Percentiles rank a stretch among this genome's conserved stretches.
Conservation (phyloP, 1,284 basidiomycete genomes). For the Sanguinoderma infundibulare region DNA sequence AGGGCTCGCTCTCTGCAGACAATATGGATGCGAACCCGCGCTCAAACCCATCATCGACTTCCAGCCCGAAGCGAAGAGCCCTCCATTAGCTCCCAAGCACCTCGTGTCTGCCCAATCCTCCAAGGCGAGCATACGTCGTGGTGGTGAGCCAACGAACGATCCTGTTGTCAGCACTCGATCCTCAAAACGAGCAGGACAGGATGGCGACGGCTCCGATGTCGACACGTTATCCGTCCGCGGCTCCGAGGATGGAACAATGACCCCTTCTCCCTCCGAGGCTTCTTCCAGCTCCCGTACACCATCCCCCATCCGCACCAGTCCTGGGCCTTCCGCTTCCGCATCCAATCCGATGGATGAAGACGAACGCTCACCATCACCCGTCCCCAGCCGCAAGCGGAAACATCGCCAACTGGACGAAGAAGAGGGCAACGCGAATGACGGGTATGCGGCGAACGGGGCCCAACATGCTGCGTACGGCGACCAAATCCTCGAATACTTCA, state of each 20-base stretch:
- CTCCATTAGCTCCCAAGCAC: slow-evolving; percentile 97
- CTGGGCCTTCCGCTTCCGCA: slow-evolving; percentile 46
- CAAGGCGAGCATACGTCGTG: slow-evolving; percentile 55
- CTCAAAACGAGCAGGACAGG: slow-evolving; percentile 45
- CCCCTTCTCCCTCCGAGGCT: slow-evolving; percentile 82
- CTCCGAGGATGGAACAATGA: slow-evolving; percentile 85
- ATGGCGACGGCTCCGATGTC: slow-evolving; percentile 57
- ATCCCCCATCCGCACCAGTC: slow-evolving; percentile 73
- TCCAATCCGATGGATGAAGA: slow-evolving; percentile 45
- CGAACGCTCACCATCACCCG: slow-evolving; percentile 39
- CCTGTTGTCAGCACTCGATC: slow-evolving; percentile 59
- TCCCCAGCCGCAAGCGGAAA: slow-evolving; percentile 39
- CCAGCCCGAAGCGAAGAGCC: slow-evolving; percentile 89
- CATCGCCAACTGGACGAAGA: slow-evolving; percentile 28
- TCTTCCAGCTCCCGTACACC: slow-evolving; percentile 91
- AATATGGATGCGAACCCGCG: slow-evolving; percentile 90
- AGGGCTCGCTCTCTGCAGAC: slow-evolving; percentile 85
- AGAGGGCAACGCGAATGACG: slow-evolving; percentile 12
- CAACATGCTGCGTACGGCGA: slow-evolving; percentile 80
- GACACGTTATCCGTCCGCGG: slow-evolving; percentile 65
- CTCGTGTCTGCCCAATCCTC: slow-evolving; percentile 70
- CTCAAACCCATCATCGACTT: slow-evolving; percentile 98
- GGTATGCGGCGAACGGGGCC: slow-evolving; percentile 23
- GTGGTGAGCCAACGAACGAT: slow-evolving; percentile 43
- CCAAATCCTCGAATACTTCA: slow-evolving; percentile 98